Evolutionary conservation across 768 basidiomycete species (phyloP).

Genomic region (Tylopilus subfusipes): DNA sequence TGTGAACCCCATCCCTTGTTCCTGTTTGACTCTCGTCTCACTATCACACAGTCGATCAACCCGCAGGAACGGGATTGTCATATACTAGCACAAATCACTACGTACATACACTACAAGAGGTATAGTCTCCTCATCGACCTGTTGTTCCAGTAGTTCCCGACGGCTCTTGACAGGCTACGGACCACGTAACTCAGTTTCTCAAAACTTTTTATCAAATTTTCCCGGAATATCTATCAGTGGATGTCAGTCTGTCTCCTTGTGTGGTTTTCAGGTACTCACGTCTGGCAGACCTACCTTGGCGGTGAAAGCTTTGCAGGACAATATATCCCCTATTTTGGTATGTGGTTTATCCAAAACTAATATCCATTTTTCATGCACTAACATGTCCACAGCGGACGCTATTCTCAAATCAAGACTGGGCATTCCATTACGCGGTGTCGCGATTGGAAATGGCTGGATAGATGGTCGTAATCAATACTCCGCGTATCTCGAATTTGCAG

Average conservation of each 20-base stretch:
- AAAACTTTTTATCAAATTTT: constrained; percentile 87
- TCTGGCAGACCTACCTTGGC: constrained; percentile 82
- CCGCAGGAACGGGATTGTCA: constrained; percentile 93
- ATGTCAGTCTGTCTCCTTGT: constrained; percentile 53
- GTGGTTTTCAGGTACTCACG: constrained; percentile 6
- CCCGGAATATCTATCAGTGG: constrained; percentile 78
- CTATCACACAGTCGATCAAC: constrained; percentile 79
- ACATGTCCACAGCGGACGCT: constrained; percentile 58
- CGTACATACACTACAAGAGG: constrained; percentile 74
- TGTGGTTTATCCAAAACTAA: constrained; percentile 13
- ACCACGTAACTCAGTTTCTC: constrained; percentile 80
- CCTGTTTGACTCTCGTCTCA: constrained; percentile 8
- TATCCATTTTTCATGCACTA: not conserved
- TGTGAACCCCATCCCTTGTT: constrained; percentile 39
- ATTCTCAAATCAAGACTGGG: constrained; percentile 59
- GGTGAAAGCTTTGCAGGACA: constrained; percentile 98
- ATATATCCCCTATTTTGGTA: constrained; percentile 95
- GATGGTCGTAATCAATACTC: constrained; percentile 87
- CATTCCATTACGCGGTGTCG: constrained; percentile 68
- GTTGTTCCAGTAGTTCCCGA: constrained; percentile 1
- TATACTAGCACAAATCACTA: constrained; percentile 84
- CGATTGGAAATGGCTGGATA: constrained; percentile 99
- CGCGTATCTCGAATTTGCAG: constrained; percentile 81
- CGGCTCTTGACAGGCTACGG: constrained; percentile 51
- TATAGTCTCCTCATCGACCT: constrained; percentile 25